Percentiles rank a stretch among this genome's conserved stretches.
phyloP scores from a whole-genome alignment of 83 land plant species.

The Thuja plicata region DNA sequence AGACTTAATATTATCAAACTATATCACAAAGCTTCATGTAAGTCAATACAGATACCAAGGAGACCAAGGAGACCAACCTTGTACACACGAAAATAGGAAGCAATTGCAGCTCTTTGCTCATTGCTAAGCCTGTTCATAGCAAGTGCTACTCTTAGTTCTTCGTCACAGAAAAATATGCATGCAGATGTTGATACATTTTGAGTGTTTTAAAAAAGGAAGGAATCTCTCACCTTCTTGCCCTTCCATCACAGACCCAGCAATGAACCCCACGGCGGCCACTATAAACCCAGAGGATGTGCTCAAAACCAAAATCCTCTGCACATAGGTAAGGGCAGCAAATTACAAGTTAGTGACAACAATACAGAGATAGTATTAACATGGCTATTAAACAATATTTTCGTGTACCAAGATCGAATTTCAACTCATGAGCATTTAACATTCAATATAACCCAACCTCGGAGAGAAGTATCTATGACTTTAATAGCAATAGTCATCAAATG shows the following conservation, averaged over 20 bases:
- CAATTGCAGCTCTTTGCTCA: conserved; percentile 87
- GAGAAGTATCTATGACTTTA: conserved; percentile 87
- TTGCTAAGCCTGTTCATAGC: conserved; percentile 60
- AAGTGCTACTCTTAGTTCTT: background rate
- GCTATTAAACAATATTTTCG: background rate
- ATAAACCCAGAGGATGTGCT: conserved; percentile 95
- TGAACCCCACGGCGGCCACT: conserved; percentile 99
- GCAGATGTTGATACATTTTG: background rate
- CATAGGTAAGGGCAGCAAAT: background rate
- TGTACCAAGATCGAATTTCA: background rate
- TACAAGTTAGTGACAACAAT: background rate
- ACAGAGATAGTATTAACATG: background rate
- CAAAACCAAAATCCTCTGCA: conserved; percentile 98
- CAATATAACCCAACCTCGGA: conserved; percentile 65
- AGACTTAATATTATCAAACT: background rate
- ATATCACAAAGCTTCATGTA: background rate
- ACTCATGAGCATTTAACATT: background rate
- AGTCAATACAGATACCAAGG: background rate
- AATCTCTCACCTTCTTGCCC: conserved; percentile 79
- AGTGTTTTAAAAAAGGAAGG: conserved; percentile 5
- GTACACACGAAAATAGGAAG: conserved; percentile 86
- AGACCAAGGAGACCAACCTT: conserved; percentile 57
- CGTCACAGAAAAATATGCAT: background rate
- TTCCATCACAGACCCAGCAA: conserved; percentile 99
- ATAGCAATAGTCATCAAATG: conserved; percentile 90